A percentile compares a stretch with the other conserved stretches of the same genome.
Evolutionary conservation across 2,329 filamentous ascomycete species (phyloP).

Genomic region (Sphaerulina populicola): DNA sequence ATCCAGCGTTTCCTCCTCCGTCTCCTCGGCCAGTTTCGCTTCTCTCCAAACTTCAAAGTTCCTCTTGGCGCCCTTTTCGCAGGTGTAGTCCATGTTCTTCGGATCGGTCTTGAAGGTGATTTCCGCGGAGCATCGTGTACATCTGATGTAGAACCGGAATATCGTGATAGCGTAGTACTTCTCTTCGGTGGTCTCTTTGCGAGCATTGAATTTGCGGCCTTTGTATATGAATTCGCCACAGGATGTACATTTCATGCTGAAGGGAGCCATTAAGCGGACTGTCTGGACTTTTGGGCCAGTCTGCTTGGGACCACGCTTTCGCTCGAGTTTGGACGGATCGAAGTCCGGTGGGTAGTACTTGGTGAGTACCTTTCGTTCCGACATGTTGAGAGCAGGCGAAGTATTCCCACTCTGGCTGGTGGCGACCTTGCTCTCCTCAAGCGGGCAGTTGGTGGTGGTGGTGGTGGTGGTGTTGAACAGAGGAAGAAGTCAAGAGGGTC

Average conservation of each 20-base stretch:
- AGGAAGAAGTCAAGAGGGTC: neutral
- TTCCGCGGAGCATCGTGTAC: slow-evolving; percentile 74
- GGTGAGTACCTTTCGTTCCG: slow-evolving; percentile 71
- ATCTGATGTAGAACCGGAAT: slow-evolving; percentile 74
- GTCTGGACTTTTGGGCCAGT: slow-evolving; percentile 73
- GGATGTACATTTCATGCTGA: slow-evolving; percentile 64
- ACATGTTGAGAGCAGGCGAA: slow-evolving; percentile 49
- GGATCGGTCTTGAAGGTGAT: slow-evolving; percentile 94
- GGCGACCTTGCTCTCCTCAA: too few species aligned
- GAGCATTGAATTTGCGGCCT: slow-evolving; percentile 88
- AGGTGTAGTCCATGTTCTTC: slow-evolving; percentile 84
- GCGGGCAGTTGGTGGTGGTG: neutral
- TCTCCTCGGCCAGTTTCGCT: slow-evolving; percentile 60
- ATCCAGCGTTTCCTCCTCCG: slow-evolving; percentile 78
- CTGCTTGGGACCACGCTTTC: slow-evolving; percentile 58
- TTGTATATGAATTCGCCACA: slow-evolving; percentile 82
- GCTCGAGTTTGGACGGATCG: slow-evolving; percentile 69
- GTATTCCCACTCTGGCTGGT: neutral
- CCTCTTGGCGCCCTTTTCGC: slow-evolving; percentile 73
- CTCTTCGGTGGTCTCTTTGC: slow-evolving; percentile 86
- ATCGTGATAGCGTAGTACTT: slow-evolving; percentile 83
- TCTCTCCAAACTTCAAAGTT: slow-evolving; percentile 90
- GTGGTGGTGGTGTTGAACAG: neutral
- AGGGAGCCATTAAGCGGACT: slow-evolving; percentile 84
- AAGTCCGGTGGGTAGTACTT: slow-evolving; percentile 71